phyloP scores from a whole-genome alignment of 129 eudicot genomes.

The Arctium lappa region DNA sequence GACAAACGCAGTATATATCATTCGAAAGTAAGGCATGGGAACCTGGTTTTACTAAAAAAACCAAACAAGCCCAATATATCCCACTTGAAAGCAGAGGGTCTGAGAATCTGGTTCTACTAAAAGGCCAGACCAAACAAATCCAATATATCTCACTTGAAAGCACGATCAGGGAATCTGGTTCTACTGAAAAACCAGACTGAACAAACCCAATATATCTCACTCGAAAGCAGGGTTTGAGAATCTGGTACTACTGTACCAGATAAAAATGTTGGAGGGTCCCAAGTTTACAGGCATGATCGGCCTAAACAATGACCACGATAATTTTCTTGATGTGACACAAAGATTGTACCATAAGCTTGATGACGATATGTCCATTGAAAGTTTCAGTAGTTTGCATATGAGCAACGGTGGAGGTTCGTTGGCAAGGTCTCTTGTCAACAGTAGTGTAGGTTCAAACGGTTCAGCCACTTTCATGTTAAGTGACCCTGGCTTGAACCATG shows the following conservation, averaged over 20 bases:
- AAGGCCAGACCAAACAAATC: not conserved
- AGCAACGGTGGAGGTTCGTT: conserved; percentile 71
- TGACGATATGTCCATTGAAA: conserved; percentile 65
- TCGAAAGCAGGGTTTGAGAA: not conserved
- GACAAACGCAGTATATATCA: not conserved
- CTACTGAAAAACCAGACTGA: not conserved
- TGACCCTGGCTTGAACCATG: conserved; percentile 54
- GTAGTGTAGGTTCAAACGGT: conserved; percentile 69
- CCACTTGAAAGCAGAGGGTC: not conserved
- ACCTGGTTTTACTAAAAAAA: not conserved
- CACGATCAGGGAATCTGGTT: not conserved
- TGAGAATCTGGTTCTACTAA: not conserved
- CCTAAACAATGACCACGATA: conserved; percentile 42
- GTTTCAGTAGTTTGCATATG: conserved; percentile 54
- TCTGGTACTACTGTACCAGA: not conserved
- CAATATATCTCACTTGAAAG: not conserved
- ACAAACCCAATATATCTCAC: not conserved
- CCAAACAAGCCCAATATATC: not conserved
- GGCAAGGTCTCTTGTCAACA: conserved; percentile 56
- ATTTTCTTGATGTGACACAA: conserved; percentile 41
- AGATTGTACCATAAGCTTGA: conserved; percentile 51
- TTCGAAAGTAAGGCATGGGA: not conserved
- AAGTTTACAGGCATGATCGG: conserved; percentile 63
- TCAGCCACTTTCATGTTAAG: conserved; percentile 56
- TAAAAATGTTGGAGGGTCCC: conserved; percentile 66